phyloP scores from a whole-genome alignment of 192 early-diverging fungal species.

The Obelidium mucronatum region DNA sequence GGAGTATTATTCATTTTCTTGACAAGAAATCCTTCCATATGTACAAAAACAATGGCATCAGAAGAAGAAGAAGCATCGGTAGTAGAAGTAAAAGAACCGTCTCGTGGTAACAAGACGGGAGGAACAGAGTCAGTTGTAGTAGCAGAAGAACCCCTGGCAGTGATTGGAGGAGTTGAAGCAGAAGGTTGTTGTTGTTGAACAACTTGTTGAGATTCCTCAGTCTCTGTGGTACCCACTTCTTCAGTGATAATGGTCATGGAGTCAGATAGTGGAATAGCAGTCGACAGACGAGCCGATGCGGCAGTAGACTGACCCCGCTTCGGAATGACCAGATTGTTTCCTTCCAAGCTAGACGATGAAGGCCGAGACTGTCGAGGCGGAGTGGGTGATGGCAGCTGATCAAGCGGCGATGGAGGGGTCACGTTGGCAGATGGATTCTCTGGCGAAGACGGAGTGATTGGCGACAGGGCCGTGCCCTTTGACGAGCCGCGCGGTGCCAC shows the following conservation, averaged over 20 bases:
- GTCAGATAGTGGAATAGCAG: not conserved
- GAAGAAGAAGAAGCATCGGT: not conserved
- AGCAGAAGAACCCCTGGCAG: not conserved
- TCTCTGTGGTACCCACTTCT: too few relatives aligned
- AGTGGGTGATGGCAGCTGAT: not conserved
- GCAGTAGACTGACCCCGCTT: slow-evolving; percentile 19
- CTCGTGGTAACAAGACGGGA: not conserved
- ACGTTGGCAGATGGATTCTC: not conserved
- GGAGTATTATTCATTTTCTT: slow-evolving; percentile 23
- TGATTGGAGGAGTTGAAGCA: not conserved
- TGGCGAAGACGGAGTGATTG: not conserved
- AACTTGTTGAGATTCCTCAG: too few relatives aligned
- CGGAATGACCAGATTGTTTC: slow-evolving; percentile 2
- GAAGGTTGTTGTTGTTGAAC: not conserved
- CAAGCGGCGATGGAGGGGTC: not conserved
- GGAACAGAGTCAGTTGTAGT: not conserved
- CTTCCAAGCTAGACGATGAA: not conserved
- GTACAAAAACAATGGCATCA: not conserved
- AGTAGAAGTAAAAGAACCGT: not conserved
- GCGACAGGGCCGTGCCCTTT: not conserved
- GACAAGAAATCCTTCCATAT: slow-evolving; percentile 31
- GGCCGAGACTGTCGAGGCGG: not conserved
- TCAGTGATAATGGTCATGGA: too few relatives aligned
- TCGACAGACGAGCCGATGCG: not conserved
- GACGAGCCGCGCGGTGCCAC: not conserved